Evolutionary conservation across 2,329 filamentous ascomycete genomes (phyloP).

Genomic region (Aspergillus awamori): DNA sequence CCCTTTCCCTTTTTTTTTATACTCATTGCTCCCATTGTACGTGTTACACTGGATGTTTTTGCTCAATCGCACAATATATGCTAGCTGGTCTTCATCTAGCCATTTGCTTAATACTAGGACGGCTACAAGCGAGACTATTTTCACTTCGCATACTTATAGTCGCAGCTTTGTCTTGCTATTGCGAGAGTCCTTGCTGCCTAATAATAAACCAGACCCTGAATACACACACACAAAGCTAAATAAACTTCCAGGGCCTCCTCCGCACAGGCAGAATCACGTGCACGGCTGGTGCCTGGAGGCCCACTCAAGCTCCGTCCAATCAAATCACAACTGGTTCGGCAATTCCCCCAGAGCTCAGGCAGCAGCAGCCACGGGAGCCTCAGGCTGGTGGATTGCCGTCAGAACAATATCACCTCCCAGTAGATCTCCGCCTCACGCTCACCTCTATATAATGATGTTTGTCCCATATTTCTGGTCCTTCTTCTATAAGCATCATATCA

Average conservation of each 20-base stretch:
- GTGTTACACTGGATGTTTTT: too few relatives aligned
- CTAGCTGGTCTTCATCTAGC: too few relatives aligned
- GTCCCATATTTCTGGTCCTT: neutral
- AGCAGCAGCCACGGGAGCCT: constrained; percentile 5
- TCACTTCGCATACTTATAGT: too few relatives aligned
- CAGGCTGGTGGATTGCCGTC: neutral
- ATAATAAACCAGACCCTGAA: neutral
- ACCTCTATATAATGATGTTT: neutral
- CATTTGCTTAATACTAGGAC: too few relatives aligned
- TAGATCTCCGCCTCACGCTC: neutral
- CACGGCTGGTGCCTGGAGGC: neutral
- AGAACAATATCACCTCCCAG: neutral
- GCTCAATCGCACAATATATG: too few relatives aligned
- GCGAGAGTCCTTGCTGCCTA: too few relatives aligned
- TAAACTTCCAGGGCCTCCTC: too few relatives aligned
- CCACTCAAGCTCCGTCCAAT: constrained; percentile 1
- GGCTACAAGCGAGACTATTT: too few relatives aligned
- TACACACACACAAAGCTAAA: neutral
- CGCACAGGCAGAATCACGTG: constrained; percentile 9
- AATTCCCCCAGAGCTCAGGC: neutral
- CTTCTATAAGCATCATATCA: neutral
- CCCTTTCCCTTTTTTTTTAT: too few relatives aligned
- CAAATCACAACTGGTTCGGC: neutral
- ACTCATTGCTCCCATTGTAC: too few relatives aligned
- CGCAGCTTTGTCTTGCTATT: too few relatives aligned